Base-by-base conservation (phyloP, 2,329 filamentous ascomycete genomes). In the Exophiala calicioides region DNA sequence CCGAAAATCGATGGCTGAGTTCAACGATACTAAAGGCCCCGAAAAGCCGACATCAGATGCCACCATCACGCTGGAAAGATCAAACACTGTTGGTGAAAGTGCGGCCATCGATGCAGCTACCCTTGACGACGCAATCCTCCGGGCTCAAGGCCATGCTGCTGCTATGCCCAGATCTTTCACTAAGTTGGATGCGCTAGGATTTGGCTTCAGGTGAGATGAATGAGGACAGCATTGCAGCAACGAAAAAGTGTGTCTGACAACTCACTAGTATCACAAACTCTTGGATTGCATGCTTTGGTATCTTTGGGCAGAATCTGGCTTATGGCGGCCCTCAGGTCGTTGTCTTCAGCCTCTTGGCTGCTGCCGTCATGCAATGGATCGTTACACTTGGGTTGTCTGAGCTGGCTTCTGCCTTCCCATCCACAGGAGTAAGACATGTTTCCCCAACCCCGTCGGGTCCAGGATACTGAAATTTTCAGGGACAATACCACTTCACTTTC, bases 301-400 rank as follows among this genome's bases (percentile, higher is more conserved):
- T 7, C 24, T 27, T 27, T 12, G 24, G 24, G 7, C 24, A 27
- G 24, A 27, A 27, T 21, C 40, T 65, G 3, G 16, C 51, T 6
- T 48, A 55, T 27, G 64, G 62, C 4, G 63, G 62, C n/a, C 50
- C 58, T 5, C 55, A 57, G 24, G 51, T 41, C 3, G 53, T 62
- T 9, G 40, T 65, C 13, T 62, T 49, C 19, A 58, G 57, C 3
- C 24, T 59, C 4, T 44, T 64, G 7, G 53, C 56, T 13, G 60
- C 56, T 3, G 50, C 44, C 3, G 47, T 61, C 13, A 60, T 44
- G 30, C 57, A 53, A 36, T 55, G 44, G 29, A 37, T 55, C 32
- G 59, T 61, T 37, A 62, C 58, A 40, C 27, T 53, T 1, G 59
- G 60, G 4, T 34, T 63, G 2, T 56, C 58, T 13, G 61, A 62